These are phyloP conservation scores for Phytopythium montanum DNA, from an alignment of 352 stramenopile genomes.

Conservation along the genomic window DNA sequence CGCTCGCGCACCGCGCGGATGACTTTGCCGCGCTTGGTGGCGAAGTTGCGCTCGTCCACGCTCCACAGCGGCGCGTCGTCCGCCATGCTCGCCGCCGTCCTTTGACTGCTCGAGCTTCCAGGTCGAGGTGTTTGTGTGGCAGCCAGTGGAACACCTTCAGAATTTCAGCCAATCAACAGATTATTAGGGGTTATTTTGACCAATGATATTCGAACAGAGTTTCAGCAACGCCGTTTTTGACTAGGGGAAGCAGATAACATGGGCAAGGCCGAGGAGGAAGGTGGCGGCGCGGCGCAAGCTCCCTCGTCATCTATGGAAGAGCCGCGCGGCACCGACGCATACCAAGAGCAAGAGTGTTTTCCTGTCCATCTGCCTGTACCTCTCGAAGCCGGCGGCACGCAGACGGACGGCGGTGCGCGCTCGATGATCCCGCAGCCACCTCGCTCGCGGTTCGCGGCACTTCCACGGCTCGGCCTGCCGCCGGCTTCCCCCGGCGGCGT, in stretches of 20 bases:
- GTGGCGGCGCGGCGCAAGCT: background rate
- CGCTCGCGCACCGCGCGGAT: constrained; percentile 82
- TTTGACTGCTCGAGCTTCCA: no score
- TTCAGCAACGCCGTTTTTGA: no score
- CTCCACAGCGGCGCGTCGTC: constrained; percentile 45
- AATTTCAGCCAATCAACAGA: no score
- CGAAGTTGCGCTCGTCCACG: constrained; percentile 73
- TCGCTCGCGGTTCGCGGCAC: background rate
- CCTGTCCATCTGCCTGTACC: no score
- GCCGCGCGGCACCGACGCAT: background rate
- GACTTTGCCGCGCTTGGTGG: constrained; percentile 75
- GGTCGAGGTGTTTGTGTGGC: background rate
- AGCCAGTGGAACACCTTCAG: background rate
- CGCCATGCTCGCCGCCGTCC: background rate
- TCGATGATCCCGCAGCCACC: constrained; percentile 3
- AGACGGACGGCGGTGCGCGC: background rate
- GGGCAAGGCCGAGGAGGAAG: background rate
- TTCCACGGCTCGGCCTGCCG: constrained; percentile 1
- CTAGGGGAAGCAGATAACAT: background rate
- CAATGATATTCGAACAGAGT: no score
- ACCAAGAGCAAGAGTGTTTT: background rate
- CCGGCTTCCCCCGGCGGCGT: background rate
- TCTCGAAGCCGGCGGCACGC: no score
- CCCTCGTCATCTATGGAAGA: background rate
- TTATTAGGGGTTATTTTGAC: no score